A percentile compares a stretch with the other conserved stretches of the same genome.
These are phyloP conservation scores for Sarcodon sp. DNA, from an alignment of 768 basidiomycete genomes.

Conservation along the genomic window DNA sequence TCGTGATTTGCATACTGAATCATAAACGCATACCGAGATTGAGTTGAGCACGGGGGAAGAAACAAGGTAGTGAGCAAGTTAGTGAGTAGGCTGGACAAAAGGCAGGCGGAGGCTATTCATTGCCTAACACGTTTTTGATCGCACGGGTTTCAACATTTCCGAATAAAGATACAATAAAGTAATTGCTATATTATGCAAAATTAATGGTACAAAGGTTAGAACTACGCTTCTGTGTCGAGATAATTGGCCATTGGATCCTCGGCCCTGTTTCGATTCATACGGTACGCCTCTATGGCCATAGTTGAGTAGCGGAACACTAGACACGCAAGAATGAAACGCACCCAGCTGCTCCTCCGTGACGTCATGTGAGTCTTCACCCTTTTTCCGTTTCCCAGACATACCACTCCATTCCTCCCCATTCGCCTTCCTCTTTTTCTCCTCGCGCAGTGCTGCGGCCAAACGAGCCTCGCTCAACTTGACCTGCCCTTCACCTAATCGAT, in stretches of 20 bases:
- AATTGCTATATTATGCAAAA: constrained; percentile 5
- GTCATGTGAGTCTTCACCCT: constrained; percentile 53
- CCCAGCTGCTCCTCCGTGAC: constrained; percentile 85
- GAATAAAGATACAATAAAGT: background rate
- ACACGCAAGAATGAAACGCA: constrained; percentile 20
- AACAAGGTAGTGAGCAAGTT: constrained; percentile 1
- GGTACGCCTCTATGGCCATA: constrained; percentile 68
- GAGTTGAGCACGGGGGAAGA: constrained; percentile 9
- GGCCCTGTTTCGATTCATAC: constrained; percentile 56
- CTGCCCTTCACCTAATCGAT: constrained; percentile 72
- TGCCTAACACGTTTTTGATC: background rate
- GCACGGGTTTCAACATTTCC: background rate
- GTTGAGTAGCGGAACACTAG: constrained; percentile 7
- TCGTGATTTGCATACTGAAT: constrained; percentile 27
- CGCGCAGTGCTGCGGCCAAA: constrained; percentile 56
- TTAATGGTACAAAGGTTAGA: constrained; percentile 5
- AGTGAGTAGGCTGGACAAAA: too few relatives aligned
- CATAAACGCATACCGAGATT: constrained; percentile 5
- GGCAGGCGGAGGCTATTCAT: too few relatives aligned
- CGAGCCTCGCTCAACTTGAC: constrained; percentile 61
- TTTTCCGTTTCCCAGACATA: constrained; percentile 44
- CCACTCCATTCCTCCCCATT: constrained; percentile 46
- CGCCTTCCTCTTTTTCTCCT: constrained; percentile 61
- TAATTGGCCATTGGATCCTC: constrained; percentile 95
- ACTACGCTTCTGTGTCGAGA: constrained; percentile 40